Conservation (phyloP, 805 yeast genomes). For the Kluyveromyces aestuarii region DNA sequence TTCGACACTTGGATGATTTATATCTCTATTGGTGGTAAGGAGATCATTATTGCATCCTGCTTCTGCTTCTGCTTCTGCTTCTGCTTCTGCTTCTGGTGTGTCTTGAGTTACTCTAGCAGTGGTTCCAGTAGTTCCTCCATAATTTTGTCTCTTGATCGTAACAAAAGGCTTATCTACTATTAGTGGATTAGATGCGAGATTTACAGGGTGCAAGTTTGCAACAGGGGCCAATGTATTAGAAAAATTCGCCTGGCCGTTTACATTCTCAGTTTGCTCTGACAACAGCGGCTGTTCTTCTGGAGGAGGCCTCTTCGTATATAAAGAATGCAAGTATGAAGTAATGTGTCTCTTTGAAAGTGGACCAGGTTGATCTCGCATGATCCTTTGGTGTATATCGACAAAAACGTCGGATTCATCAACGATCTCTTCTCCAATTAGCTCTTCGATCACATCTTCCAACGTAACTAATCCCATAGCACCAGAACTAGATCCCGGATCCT, state of each 20-base stretch:
- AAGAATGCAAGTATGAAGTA: constrained; percentile 56
- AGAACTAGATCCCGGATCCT: constrained; percentile 68
- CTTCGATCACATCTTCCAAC: constrained; percentile 96
- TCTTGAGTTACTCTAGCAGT: neutral
- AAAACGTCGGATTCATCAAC: constrained; percentile 94
- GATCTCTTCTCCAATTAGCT: constrained; percentile 93
- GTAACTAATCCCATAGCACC: constrained; percentile 92
- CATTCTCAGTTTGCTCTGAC: neutral
- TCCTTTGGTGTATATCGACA: constrained; percentile 80
- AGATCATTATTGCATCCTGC: neutral
- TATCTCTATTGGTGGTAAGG: neutral
- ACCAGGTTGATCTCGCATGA: constrained; percentile 69
- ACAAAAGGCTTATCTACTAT: constrained; percentile 57
- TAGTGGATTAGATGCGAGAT: constrained; percentile 63
- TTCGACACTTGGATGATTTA: neutral
- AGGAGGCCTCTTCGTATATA: constrained; percentile 38
- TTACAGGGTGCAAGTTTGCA: constrained; percentile 28
- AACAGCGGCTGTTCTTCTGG: constrained; percentile 4
- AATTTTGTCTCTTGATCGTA: constrained; percentile 41
- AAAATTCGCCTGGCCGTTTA: neutral
- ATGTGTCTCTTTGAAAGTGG: constrained; percentile 64
- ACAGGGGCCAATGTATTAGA: neutral
- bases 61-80: too few species aligned
- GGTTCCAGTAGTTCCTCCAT: neutral
- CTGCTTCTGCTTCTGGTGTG: too few species aligned